Conservation (phyloP, 371 early-diverging fungal species). For the Circinella umbellata region DNA sequence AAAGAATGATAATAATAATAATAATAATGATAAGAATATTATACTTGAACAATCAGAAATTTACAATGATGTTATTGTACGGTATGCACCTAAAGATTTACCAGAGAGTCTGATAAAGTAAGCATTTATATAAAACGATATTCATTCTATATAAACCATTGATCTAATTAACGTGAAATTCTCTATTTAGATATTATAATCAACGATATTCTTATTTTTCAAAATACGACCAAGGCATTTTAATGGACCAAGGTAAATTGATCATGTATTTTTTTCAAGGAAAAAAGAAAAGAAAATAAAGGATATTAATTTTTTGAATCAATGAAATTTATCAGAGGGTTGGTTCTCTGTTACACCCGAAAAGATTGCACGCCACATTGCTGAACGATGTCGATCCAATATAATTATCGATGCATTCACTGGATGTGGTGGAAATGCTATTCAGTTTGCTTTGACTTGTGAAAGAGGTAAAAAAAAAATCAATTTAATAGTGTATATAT, state of each 20-base stretch:
- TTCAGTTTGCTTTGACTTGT: slow-evolving; percentile 91
- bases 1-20: not conserved
- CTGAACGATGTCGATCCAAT: slow-evolving; percentile 71
- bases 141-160: too few species aligned
- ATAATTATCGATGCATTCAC: slow-evolving; percentile 93
- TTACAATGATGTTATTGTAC: slow-evolving; percentile 34
- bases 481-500: not conserved
- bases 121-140: slow-evolving; percentile 17
- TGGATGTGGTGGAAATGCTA: slow-evolving; percentile 96
- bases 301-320: not conserved
- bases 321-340: slow-evolving; percentile 59
- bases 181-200: slow-evolving; percentile 75
- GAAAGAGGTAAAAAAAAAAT: slow-evolving; percentile 56
- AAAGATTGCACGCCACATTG: slow-evolving; percentile 83
- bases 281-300: not conserved
- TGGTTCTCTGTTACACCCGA: slow-evolving; percentile 99
- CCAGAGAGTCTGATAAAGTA: slow-evolving; percentile 36
- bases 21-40: too few species aligned
- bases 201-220: slow-evolving; percentile 86
- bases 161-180: not conserved
- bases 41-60: not conserved
- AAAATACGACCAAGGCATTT: slow-evolving; percentile 83
- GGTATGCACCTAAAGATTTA: slow-evolving; percentile 32
- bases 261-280: not conserved
- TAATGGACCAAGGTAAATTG: slow-evolving; percentile 76